Percentiles rank a stretch among this genome's conserved stretches.
These are phyloP conservation scores for Tricholoma flavovirens DNA, from an alignment of 768 basidiomycete genomes.

Conservation along the genomic window DNA sequence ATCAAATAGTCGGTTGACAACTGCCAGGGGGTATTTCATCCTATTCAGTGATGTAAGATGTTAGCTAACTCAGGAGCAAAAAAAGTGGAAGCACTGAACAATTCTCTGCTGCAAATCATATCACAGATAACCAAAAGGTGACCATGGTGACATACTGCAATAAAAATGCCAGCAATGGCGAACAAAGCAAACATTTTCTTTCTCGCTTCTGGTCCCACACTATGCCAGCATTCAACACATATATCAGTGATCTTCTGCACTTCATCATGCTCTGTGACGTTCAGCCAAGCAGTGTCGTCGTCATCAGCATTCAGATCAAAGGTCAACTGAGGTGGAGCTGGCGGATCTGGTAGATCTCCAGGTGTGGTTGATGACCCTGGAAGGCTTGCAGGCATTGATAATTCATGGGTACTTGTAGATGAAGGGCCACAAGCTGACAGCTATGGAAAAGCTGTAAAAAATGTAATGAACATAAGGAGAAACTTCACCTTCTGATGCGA, in stretches of 20 bases:
- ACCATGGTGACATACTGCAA: slow-evolving; percentile 22
- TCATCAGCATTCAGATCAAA: not conserved
- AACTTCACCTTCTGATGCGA: not conserved
- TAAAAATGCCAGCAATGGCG: slow-evolving; percentile 19
- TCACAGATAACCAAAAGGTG: slow-evolving; percentile 20
- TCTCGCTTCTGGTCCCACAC: slow-evolving; percentile 5
- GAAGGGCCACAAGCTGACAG: not conserved
- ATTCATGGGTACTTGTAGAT: not conserved
- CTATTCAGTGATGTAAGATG: slow-evolving; percentile 7
- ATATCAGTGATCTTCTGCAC: slow-evolving; percentile 5
- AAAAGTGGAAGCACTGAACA: not conserved
- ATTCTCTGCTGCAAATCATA: slow-evolving; percentile 3
- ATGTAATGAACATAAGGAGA: not conserved
- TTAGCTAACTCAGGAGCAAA: not conserved
- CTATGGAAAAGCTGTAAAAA: not conserved
- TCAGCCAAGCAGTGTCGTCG: slow-evolving; percentile 15
- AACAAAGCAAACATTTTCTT: slow-evolving; percentile 14
- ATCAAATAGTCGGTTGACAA: slow-evolving; percentile 16
- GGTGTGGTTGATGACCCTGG: not conserved
- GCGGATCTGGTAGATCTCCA: not conserved
- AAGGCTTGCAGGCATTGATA: not conserved
- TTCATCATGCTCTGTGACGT: slow-evolving; percentile 9
- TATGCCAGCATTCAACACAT: slow-evolving; percentile 13
- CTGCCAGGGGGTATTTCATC: slow-evolving; percentile 23
- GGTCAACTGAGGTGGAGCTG: not conserved